A percentile compares a stretch with the other conserved stretches of the same genome.
phyloP scores from a whole-genome alignment of 73 alveolate genomes.

The Tetrahymena borealis region DNA sequence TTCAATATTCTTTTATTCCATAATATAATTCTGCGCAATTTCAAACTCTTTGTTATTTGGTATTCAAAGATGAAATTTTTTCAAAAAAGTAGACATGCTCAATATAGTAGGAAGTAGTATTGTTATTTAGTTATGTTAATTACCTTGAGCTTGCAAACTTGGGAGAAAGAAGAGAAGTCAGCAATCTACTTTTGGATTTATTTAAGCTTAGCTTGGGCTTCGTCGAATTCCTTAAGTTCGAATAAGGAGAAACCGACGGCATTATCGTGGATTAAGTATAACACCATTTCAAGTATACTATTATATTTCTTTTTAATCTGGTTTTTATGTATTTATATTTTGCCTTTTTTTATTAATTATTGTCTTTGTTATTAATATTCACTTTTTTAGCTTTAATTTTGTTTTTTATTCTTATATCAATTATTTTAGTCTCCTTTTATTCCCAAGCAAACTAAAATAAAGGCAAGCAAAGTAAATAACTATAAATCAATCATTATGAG shows the following conservation, averaged over 20 bases:
- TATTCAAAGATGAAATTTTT: too few species aligned
- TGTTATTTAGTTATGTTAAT: too few species aligned
- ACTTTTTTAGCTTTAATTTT: neutral
- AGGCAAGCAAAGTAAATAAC: neutral
- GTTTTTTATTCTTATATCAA: neutral
- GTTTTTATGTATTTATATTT: neutral
- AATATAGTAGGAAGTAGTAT: too few species aligned
- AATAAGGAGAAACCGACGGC: slow-evolving; percentile 74
- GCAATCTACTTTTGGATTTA: slow-evolving; percentile 46
- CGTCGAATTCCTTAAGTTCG: slow-evolving; percentile 75
- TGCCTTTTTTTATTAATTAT: neutral
- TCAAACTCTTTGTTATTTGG: too few species aligned
- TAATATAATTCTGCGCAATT: too few species aligned
- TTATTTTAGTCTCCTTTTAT: neutral
- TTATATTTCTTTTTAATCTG: neutral
- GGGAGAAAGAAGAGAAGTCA: slow-evolving; percentile 41
- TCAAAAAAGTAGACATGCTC: too few species aligned
- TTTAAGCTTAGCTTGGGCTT: slow-evolving; percentile 27
- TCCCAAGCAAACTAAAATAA: slow-evolving; percentile 1
- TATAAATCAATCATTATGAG: neutral
- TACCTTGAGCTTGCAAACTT: slow-evolving; percentile 44
- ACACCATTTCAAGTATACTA: neutral
- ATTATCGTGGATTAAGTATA: slow-evolving; percentile 1
- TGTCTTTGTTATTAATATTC: neutral
- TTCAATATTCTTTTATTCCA: too few species aligned